Evolutionary conservation across 495 filamentous ascomycete genomes (phyloP).

Genomic region (Neurospora sp.): DNA sequence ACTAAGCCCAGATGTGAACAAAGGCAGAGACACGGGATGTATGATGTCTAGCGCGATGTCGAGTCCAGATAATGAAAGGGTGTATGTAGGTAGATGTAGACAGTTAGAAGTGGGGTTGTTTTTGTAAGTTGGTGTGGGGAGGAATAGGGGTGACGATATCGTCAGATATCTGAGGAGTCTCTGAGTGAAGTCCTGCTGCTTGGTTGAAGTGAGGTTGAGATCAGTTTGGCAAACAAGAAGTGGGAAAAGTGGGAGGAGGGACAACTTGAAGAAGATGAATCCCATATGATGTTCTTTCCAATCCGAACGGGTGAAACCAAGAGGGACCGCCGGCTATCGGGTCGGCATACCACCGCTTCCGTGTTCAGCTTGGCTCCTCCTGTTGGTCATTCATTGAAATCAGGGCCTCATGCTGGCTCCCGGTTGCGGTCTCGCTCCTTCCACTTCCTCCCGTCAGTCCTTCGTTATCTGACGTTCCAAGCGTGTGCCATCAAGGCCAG

Average conservation of each 20-base stretch:
- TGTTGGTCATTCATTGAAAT: not conserved
- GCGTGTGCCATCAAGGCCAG: not conserved
- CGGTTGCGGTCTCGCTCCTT: not conserved
- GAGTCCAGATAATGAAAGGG: not conserved
- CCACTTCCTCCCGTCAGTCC: slow-evolving; percentile 25
- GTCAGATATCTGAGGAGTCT: not conserved
- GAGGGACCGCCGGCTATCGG: not conserved
- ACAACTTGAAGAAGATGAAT: not conserved
- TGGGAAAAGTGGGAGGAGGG: not conserved
- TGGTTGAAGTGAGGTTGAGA: not conserved
- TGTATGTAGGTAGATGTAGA: not conserved
- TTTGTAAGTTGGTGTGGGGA: not conserved
- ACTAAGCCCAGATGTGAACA: not conserved
- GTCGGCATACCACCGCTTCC: not conserved
- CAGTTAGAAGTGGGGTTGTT: not conserved
- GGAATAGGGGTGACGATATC: not conserved
- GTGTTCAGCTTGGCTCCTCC: not conserved
- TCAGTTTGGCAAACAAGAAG: not conserved
- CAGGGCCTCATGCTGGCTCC: not conserved
- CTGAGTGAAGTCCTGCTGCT: not conserved
- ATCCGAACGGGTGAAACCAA: not conserved
- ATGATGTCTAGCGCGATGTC: not conserved
- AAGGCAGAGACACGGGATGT: not conserved
- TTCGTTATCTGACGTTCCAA: slow-evolving; percentile 30
- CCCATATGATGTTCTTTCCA: not conserved